Conservation (phyloP, 495 filamentous ascomycete genomes). For the Trichoderma reesei region DNA sequence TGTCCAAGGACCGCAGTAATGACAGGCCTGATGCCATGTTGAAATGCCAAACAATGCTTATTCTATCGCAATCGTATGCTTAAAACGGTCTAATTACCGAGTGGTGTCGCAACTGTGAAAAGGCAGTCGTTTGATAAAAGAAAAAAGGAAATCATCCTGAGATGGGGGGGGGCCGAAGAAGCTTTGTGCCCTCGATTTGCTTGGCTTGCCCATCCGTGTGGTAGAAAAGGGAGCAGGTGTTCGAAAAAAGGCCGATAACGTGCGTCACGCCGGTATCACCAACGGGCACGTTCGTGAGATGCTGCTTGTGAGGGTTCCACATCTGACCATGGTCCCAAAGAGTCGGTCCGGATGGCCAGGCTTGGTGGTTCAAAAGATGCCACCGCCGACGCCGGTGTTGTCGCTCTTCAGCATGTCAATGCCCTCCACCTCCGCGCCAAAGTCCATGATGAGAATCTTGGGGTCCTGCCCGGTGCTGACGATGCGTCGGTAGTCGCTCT, state of each 20-base stretch:
- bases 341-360: neutral
- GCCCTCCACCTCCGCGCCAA: conserved; percentile 48
- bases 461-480: conserved; percentile 91
- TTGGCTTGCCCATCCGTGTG: no score
- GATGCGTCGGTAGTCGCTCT: conserved; percentile 87
- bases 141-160: neutral
- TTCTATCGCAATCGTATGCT: neutral
- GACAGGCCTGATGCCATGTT: neutral
- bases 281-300: neutral
- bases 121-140: neutral
- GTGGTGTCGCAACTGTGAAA: neutral
- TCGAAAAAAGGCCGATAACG: neutral
- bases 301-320: neutral
- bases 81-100: neutral
- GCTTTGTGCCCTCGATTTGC: no score
- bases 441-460: conserved; percentile 85
- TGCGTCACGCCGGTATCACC: neutral
- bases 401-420: conserved; percentile 44
- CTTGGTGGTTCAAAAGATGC: neutral
- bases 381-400: conserved; percentile 5
- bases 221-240: no score
- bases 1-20: neutral
- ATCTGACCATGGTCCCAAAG: neutral
- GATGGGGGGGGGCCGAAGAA: neutral
- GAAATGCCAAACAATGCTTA: conserved; percentile 3